Conservation (phyloP, 108 stramenopile species). For the Cyclotella kingstonii region DNA sequence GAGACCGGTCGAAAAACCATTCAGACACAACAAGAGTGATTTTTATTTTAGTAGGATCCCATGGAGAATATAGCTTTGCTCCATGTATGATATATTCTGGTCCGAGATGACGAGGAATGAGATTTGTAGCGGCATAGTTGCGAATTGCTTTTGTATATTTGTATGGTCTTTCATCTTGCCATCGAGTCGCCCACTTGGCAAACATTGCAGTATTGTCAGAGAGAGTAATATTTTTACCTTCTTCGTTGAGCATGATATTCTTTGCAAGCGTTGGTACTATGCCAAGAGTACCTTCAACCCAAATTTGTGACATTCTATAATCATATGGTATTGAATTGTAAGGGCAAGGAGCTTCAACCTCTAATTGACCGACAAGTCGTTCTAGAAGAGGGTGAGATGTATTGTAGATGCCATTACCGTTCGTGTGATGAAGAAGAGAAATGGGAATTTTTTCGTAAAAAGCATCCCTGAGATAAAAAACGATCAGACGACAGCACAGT, state of each 20-base stretch:
- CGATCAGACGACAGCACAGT: neutral
- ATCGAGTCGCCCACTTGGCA: constrained; percentile 14
- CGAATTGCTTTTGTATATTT: constrained; percentile 26
- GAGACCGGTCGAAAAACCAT: constrained; percentile 24
- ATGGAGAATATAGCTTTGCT: constrained; percentile 30
- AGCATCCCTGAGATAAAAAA: constrained; percentile 8
- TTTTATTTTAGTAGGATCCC: constrained; percentile 17
- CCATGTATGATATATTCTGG: constrained; percentile 35
- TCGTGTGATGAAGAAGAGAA: constrained; percentile 25
- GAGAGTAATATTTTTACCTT: constrained; percentile 22
- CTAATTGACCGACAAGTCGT: constrained; percentile 26
- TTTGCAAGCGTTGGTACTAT: constrained; percentile 28
- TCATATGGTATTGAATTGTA: constrained; percentile 37
- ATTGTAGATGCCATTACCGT: constrained; percentile 38
- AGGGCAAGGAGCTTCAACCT: constrained; percentile 21
- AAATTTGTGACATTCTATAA: constrained; percentile 38
- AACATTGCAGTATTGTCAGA: constrained; percentile 29
- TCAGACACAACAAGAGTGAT: constrained; percentile 32
- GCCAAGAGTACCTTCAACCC: constrained; percentile 26
- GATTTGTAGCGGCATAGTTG: constrained; percentile 26
- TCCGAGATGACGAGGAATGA: constrained; percentile 29
- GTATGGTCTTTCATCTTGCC: constrained; percentile 22
- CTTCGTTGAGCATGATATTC: constrained; percentile 35
- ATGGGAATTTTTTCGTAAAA: constrained; percentile 33
- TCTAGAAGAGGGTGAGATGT: constrained; percentile 32